Evolutionary conservation across 73 alveolate species (phyloP).

Genomic region (Stentor coeruleus): DNA sequence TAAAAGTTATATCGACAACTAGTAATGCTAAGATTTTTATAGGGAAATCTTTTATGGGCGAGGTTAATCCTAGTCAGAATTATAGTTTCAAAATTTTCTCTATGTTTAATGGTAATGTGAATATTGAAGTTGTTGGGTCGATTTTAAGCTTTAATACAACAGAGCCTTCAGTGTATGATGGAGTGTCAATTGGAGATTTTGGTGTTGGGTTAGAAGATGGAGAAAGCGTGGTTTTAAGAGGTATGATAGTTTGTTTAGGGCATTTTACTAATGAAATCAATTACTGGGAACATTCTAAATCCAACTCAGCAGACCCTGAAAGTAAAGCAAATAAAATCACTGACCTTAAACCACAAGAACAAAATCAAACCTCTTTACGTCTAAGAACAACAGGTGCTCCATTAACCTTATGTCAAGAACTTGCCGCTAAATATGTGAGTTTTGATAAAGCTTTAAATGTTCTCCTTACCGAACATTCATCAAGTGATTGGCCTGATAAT

Average conservation of each 20-base stretch:
- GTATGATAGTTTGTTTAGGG: not conserved
- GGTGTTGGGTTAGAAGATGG: not conserved
- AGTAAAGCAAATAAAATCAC: not conserved
- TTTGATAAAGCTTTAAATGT: not conserved
- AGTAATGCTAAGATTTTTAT: not conserved
- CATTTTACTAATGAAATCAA: not conserved
- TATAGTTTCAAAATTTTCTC: conserved; percentile 7
- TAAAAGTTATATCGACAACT: not conserved
- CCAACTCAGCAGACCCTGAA: conserved; percentile 5
- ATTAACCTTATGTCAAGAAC: not conserved
- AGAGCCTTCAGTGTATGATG: conserved; percentile 1
- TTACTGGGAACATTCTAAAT: not conserved
- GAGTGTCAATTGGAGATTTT: not conserved
- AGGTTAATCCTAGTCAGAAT: not conserved
- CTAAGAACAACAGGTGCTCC: conserved; percentile 26
- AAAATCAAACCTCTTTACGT: conserved; percentile 16
- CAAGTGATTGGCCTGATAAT: not conserved
- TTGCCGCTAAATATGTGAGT: not conserved
- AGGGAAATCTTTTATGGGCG: not conserved
- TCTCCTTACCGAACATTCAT: not conserved
- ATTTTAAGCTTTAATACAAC: not conserved
- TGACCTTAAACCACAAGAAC: conserved; percentile 22
- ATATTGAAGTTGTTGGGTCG: not conserved
- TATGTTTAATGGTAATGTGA: not conserved
- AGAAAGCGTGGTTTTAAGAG: conserved; percentile 5